These are phyloP conservation scores for Candida germanica DNA, from an alignment of 805 yeast species.

Conservation along the genomic window DNA sequence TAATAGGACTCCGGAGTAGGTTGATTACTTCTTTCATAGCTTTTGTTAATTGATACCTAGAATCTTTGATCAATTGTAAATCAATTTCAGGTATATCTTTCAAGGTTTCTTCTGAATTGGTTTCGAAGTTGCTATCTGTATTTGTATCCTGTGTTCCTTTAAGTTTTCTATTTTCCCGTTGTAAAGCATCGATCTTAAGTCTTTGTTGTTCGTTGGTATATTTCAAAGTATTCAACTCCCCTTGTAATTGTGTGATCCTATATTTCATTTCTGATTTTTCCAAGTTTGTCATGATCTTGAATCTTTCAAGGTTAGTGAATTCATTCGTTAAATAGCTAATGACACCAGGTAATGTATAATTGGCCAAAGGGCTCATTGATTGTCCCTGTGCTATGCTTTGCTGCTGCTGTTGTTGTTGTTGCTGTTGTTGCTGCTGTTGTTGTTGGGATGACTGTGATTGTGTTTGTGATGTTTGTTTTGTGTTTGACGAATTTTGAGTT, in stretches of 20 bases:
- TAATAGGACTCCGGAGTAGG: constrained; percentile 28
- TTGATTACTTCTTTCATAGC: constrained; percentile 36
- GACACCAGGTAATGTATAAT: constrained; percentile 55
- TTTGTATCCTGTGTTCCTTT: constrained; percentile 1
- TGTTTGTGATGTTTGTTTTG: constrained; percentile 12
- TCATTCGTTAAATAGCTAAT: constrained; percentile 59
- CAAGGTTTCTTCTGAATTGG: background rate
- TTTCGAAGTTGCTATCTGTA: background rate
- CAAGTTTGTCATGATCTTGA: constrained; percentile 49
- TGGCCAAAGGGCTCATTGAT: constrained; percentile 30
- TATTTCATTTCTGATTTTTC: constrained; percentile 53
- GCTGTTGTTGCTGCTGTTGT: constrained; percentile 6
- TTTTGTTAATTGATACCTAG: constrained; percentile 30
- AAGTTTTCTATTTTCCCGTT: constrained; percentile 20
- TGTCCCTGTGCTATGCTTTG: constrained; percentile 7
- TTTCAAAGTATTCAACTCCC: constrained; percentile 47
- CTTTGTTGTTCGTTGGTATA: constrained; percentile 41
- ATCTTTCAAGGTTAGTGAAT: constrained; percentile 43
- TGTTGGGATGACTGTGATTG: constrained; percentile 9
- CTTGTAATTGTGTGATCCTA: constrained; percentile 49
- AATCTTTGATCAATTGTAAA: constrained; percentile 27
- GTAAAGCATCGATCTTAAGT: constrained; percentile 36
- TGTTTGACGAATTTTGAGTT: too few species aligned
- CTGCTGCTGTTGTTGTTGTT: constrained; percentile 6
- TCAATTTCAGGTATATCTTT: constrained; percentile 32